Evolutionary conservation across 139 green algal species (phyloP), one percentile per base, ranked within the genome.

Genomic region (Diplosphaera chodatii): DNA sequence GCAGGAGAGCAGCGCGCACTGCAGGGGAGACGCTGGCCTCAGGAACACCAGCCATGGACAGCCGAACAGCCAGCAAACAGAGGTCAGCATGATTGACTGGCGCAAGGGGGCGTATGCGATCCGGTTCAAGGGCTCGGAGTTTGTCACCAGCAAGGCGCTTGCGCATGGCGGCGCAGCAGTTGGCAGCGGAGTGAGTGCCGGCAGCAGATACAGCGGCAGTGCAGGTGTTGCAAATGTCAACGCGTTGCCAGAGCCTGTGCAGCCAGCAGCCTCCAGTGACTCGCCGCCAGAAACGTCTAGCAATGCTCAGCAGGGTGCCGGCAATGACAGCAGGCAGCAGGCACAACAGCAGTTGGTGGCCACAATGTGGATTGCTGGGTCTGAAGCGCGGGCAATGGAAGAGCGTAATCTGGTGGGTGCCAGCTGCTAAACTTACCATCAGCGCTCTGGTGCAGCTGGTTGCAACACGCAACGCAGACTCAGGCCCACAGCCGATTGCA

Each of bases 71-170:
- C n/a, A n/a, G n/a, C n/a, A n/a, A n/a, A 48, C 37, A 48, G 37
- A 6, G 10, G 37, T 20, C 37, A 20, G 37, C 37, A 48, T 6
- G 6, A 6, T 59, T 3, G 48, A 59, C 10, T 77, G 72, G 71
- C 34, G 27, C 6, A 41, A 65, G 34, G 71, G 71, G 8, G 28
- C 48, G 25, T 76, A 76, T 27, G 55, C 40, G 8, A 28, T 72
- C 4, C 66, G 73, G 8, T 69, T 77, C 30, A 32, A 41, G 27
- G 73, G 73, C 8, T 64, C 66, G 28, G 73, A 77, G 29, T 73
- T 73, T 64, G 40, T 73, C 5, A 65, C 59, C n/a, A 31, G 25
- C 25, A 59, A 59, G 48, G 8, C 16, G 10, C 48, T 32, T 25
- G 59, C 59, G 4, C 4, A 65, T 22, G 27, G 59, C 59, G 27